Evolutionary conservation across 768 basidiomycete genomes (phyloP), one percentile per base, ranked within the genome.

Genomic region (Macrolepiota albuminosa): DNA sequence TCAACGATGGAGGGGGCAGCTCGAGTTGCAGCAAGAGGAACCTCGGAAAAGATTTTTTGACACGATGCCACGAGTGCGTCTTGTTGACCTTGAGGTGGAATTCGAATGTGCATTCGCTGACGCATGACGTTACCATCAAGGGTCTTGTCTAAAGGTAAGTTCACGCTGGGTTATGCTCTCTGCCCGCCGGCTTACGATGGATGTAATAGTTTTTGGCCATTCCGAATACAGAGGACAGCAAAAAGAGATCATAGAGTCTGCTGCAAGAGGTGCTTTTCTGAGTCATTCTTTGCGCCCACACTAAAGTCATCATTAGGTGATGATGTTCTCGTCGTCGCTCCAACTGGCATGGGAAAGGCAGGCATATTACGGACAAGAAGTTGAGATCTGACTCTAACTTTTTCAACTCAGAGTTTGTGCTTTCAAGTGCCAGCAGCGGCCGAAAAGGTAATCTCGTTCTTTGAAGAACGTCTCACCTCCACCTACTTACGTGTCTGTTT

Each of bases 261-360:
- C 90, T 3, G 73, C 87, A 33, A 70, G 71, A 63, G 89, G 91
- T 84, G 59, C 21, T 75, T 48, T 45, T 31, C 8, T 46, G 11
- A 55, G 31, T 24, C 8, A 2, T 10, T 33, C 2, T 7, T 13
- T 7, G 13, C 26, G 18, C 24, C 43, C 50, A 43, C 31, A n/a
- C 29, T 24, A 8, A 47, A 60, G 6, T 48, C n/a, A 54, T 11
- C 18, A 29, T 14, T 58, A 90, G 90, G 88, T 4, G 73, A 72
- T 9, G 91, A 93, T 70, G 84, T 93, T 14, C 80, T 93, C 52
- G 89, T 91, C 10, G 78, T 93, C 3, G 92, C 91, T 18, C 91
- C 92, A 0, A 94, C 93, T 10, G 91, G 92, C 4, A 91, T 93
- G 88, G 93, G 92, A 37, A 94, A 94, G 81, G 91, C 87, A 34